phyloP scores from a whole-genome alignment of 768 basidiomycete genomes.

The Gymnopilus junonius region DNA sequence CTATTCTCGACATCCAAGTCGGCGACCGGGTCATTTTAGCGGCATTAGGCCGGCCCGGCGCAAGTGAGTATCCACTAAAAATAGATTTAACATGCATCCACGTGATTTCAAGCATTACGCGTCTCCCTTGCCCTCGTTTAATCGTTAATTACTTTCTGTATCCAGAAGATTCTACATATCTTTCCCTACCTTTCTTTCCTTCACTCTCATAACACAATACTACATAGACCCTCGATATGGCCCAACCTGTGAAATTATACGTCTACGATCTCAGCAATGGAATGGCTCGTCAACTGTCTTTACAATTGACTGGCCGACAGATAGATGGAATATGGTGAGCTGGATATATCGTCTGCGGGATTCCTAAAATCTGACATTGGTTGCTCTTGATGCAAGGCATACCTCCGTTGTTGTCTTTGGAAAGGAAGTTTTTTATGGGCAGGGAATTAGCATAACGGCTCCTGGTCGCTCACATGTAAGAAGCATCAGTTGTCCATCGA shows the following conservation, averaged over 20 bases:
- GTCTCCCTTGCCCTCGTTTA: neutral
- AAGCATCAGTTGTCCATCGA: conserved; percentile 9
- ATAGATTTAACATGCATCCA: neutral
- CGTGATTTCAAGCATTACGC: neutral
- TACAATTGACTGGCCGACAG: conserved; percentile 83
- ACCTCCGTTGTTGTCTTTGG: conserved; percentile 89
- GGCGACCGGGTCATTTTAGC: too few species aligned
- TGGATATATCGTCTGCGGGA: neutral
- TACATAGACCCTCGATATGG: conserved; percentile 19
- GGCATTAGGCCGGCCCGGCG: too few species aligned
- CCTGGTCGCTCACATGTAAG: conserved; percentile 87
- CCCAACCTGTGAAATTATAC: conserved; percentile 71
- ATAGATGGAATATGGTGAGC: conserved; percentile 92
- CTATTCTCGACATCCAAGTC: too few species aligned
- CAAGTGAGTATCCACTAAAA: too few species aligned
- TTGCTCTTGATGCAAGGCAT: conserved; percentile 57
- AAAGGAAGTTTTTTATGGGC: conserved; percentile 90
- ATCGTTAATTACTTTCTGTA: neutral
- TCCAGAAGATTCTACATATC: neutral
- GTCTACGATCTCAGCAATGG: conserved; percentile 93
- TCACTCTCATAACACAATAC: neutral
- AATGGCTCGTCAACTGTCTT: conserved; percentile 77
- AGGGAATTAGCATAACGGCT: conserved; percentile 70
- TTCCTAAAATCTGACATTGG: neutral
- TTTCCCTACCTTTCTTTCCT: neutral